phyloP scores from a whole-genome alignment of 257 asterid species.

The Craterostigma plantagineum region DNA sequence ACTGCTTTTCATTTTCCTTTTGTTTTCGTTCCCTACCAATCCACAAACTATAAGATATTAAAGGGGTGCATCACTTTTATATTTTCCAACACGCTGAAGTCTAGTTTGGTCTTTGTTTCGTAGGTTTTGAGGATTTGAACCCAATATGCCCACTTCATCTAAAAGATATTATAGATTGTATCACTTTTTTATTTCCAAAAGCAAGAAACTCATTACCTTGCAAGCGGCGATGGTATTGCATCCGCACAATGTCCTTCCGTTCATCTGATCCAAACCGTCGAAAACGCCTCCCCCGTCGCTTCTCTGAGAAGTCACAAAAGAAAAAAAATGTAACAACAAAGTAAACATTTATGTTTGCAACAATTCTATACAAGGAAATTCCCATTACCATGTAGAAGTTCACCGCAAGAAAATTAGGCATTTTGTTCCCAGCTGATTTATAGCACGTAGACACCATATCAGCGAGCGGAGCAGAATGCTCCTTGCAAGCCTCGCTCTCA shows the following conservation, averaged over 20 bases:
- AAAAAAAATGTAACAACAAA: background rate
- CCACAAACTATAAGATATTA: too few relatives aligned
- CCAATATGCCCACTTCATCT: too few relatives aligned
- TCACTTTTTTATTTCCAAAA: too few relatives aligned
- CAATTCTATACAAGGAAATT: background rate
- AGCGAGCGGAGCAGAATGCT: slow-evolving; percentile 58
- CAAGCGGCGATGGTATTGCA: slow-evolving; percentile 61
- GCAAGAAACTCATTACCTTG: slow-evolving; percentile 37
- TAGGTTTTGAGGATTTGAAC: too few relatives aligned
- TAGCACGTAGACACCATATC: slow-evolving; percentile 61
- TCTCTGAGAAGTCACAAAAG: slow-evolving; percentile 37
- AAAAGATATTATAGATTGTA: too few relatives aligned
- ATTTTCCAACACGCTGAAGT: too few relatives aligned
- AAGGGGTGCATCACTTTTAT: too few relatives aligned
- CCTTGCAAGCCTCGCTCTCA: slow-evolving; percentile 80
- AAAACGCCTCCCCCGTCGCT: slow-evolving; percentile 98
- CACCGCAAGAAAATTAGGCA: slow-evolving; percentile 89
- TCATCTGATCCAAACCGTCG: slow-evolving; percentile 71
- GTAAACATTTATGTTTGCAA: background rate
- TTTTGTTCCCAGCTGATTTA: slow-evolving; percentile 60
- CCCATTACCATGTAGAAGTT: slow-evolving; percentile 86
- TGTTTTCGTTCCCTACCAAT: background rate
- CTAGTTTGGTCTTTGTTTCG: too few relatives aligned
- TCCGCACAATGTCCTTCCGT: slow-evolving; percentile 80
- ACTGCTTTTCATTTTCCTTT: background rate